Conservation (phyloP, 2,329 filamentous ascomycete species). For the Orbilia oligospora region DNA sequence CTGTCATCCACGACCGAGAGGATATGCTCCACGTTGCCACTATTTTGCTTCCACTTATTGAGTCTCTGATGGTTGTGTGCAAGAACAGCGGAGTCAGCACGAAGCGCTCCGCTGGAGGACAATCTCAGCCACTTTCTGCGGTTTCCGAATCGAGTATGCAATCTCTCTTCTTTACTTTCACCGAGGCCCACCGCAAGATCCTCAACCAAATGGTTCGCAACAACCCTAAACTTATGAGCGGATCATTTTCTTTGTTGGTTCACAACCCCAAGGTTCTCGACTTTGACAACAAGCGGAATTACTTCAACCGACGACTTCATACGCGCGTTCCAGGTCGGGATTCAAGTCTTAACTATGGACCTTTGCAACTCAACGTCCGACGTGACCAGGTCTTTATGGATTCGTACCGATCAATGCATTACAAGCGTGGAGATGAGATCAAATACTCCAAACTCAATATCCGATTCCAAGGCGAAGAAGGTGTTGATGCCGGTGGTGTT, state of each 20-base stretch:
- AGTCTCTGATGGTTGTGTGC: constrained; percentile 98
- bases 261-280: constrained; percentile 99
- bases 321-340: constrained; percentile 79
- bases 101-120: constrained; percentile 64
- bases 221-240: constrained; percentile 98
- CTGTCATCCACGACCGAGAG: constrained; percentile 88
- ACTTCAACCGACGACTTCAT: constrained; percentile 95
- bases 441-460: constrained; percentile 99
- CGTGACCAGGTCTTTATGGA: constrained; percentile 97
- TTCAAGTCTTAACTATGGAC: constrained; percentile 74
- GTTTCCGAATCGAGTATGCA: constrained; percentile 75
- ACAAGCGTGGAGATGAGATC: constrained; percentile 96
- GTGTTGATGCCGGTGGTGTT: constrained; percentile 96
- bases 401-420: constrained; percentile 98
- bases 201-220: constrained; percentile 97
- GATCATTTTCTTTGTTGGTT: constrained; percentile 93
- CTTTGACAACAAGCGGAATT: constrained; percentile 99
- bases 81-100: constrained; percentile 85
- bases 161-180: constrained; percentile 95
- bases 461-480: constrained; percentile 96
- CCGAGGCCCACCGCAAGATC: constrained; percentile 96
- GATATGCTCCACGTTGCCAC: constrained; percentile 98
- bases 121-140: constrained; percentile 70
- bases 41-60: constrained; percentile 92
- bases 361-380: constrained; percentile 87